These are phyloP conservation scores for Lipomyces anomalus DNA, from an alignment of 805 yeast species.

Conservation along the genomic window DNA sequence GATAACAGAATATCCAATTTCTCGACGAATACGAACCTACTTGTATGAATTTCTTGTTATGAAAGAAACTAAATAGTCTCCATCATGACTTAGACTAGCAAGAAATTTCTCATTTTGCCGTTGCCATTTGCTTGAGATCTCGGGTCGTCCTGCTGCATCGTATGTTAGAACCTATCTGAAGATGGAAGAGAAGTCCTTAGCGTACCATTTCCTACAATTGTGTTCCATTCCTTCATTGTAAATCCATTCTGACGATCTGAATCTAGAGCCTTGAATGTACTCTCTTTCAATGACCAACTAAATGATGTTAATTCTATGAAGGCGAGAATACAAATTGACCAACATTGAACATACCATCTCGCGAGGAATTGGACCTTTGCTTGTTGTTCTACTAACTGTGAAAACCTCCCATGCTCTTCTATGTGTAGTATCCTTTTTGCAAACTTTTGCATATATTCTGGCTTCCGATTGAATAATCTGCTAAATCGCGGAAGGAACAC, in stretches of 20 bases:
- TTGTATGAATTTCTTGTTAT: no score
- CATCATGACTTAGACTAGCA: constrained; percentile 19
- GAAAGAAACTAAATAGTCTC: constrained; percentile 17
- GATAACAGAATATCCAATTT: not conserved
- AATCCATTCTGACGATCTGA: constrained; percentile 10
- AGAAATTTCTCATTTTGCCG: constrained; percentile 6
- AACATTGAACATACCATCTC: constrained; percentile 11
- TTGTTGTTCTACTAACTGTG: not conserved
- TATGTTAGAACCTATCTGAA: not conserved
- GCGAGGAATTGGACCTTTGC: constrained; percentile 11
- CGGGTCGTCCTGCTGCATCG: not conserved
- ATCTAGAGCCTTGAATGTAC: constrained; percentile 21
- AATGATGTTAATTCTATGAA: no score
- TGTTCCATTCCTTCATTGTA: constrained; percentile 19
- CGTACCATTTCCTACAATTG: constrained; percentile 7
- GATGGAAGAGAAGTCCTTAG: no score
- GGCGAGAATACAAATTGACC: constrained; percentile 3
- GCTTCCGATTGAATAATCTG: constrained; percentile 7
- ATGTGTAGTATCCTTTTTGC: constrained; percentile 10
- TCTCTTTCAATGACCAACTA: constrained; percentile 25
- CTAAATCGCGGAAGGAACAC: constrained; percentile 14
- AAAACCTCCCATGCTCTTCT: constrained; percentile 1
- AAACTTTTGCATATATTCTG: constrained; percentile 4
- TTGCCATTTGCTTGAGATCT: not conserved
- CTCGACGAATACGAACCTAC: not conserved